Evolutionary conservation across 2,329 filamentous ascomycete species (phyloP).

Genomic region (Thermoascus crustaceus): DNA sequence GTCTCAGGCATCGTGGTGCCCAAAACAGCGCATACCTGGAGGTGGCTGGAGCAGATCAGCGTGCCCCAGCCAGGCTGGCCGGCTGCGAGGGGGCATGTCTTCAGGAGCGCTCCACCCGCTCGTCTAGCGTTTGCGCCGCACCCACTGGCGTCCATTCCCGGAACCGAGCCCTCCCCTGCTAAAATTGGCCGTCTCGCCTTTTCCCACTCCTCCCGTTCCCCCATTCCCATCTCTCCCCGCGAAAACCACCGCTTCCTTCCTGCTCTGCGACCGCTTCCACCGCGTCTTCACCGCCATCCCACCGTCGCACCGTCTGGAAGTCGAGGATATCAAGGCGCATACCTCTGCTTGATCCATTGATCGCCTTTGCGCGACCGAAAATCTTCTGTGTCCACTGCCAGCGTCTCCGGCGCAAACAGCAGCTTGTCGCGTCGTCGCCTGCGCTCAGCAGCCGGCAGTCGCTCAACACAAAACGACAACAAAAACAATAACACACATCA

Average conservation of each 20-base stretch:
- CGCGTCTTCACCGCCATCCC: slow-evolving; percentile 51
- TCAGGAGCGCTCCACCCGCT: too few relatives aligned
- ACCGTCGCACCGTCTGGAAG: slow-evolving; percentile 38
- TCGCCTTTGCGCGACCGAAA: slow-evolving; percentile 13
- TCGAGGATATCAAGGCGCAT: slow-evolving; percentile 18
- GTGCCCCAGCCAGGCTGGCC: too few relatives aligned
- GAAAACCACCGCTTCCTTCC: slow-evolving; percentile 9
- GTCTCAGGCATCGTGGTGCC: too few relatives aligned
- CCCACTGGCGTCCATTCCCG: slow-evolving; percentile 2
- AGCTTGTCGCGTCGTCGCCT: slow-evolving; percentile 14
- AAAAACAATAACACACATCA: too few relatives aligned
- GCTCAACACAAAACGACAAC: slow-evolving; percentile 5
- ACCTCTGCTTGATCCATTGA: slow-evolving; percentile 4
- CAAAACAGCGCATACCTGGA: too few relatives aligned
- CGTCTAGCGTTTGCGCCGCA: too few relatives aligned
- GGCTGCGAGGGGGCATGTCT: too few relatives aligned
- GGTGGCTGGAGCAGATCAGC: too few relatives aligned
- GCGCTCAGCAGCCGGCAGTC: slow-evolving; percentile 13
- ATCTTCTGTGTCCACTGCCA: slow-evolving; percentile 15
- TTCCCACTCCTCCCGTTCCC: slow-evolving; percentile 1
- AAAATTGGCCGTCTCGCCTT: slow-evolving; percentile 4
- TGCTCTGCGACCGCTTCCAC: slow-evolving; percentile 45
- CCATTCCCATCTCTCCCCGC: slow-evolving; percentile 3
- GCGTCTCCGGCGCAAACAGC: slow-evolving; percentile 26
- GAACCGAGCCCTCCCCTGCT: slow-evolving; percentile 4